Conservation (phyloP, 441 rosid species). For the Euphorbia neoarborescens region DNA sequence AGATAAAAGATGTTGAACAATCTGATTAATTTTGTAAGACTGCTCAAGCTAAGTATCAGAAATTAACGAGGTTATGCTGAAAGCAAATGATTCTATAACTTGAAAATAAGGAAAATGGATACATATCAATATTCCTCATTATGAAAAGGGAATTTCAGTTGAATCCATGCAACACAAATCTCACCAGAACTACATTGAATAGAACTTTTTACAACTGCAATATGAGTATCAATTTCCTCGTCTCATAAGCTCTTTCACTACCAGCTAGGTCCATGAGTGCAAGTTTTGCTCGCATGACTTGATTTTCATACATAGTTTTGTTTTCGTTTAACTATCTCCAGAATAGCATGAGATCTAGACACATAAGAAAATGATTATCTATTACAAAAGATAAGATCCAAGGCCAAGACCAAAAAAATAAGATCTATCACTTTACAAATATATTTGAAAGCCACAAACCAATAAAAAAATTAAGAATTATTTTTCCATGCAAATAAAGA, state of each 20-base stretch:
- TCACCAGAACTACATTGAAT: not conserved
- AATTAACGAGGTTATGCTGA: not conserved
- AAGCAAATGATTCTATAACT: not conserved
- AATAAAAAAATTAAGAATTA: not conserved
- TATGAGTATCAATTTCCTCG: conserved; percentile 88
- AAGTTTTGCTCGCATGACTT: conserved; percentile 73
- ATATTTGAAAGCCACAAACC: not conserved
- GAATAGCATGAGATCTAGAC: conserved; percentile 79
- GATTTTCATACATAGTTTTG: conserved; percentile 65
- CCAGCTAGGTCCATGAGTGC: conserved; percentile 98
- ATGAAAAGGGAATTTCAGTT: not conserved
- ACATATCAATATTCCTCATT: not conserved
- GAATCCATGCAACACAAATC: not conserved
- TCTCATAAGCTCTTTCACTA: conserved; percentile 91
- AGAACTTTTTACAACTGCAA: conserved; percentile 43
- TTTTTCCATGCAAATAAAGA: conserved; percentile 25
- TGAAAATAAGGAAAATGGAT: not conserved
- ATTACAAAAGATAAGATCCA: conserved; percentile 6
- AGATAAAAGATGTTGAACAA: not conserved
- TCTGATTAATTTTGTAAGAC: not conserved
- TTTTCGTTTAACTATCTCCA: conserved; percentile 75
- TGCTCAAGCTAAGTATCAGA: not conserved
- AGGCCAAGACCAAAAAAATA: conserved; percentile 1
- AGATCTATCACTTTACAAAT: not conserved
- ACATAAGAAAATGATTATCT: conserved; percentile 9